These are phyloP conservation scores for Nicotiana otophora DNA, from an alignment of 257 asterid genomes.

Conservation along the genomic window DNA sequence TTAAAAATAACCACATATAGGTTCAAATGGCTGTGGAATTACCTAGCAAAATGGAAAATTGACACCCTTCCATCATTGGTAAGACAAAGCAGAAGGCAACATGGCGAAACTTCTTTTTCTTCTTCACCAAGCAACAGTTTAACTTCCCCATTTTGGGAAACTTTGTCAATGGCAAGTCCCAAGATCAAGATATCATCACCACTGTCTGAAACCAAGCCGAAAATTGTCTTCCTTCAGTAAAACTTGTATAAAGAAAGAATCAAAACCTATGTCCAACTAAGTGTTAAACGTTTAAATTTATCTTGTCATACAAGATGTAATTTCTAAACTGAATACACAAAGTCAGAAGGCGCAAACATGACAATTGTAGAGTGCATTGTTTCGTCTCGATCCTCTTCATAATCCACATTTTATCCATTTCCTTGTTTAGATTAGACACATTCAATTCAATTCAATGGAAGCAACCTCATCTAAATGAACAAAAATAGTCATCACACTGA, in stretches of 20 bases:
- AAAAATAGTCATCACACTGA: background rate
- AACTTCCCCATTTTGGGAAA: slow-evolving; percentile 54
- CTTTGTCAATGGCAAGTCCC: slow-evolving; percentile 69
- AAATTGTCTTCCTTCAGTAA: background rate
- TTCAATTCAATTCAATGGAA: background rate
- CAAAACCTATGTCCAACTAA: background rate
- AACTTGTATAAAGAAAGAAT: background rate
- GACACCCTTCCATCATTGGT: slow-evolving; percentile 85
- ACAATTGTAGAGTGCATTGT: background rate
- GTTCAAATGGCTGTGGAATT: slow-evolving; percentile 14
- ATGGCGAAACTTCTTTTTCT: slow-evolving; percentile 78
- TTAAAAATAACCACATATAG: slow-evolving; percentile 6
- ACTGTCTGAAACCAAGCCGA: slow-evolving; percentile 37
- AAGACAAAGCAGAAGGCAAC: slow-evolving; percentile 65
- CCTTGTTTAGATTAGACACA: background rate
- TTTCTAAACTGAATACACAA: background rate
- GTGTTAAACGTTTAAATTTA: background rate
- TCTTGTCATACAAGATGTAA: background rate
- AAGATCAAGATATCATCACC: slow-evolving; percentile 75
- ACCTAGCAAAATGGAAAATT: slow-evolving; percentile 84
- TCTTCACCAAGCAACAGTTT: slow-evolving; percentile 53
- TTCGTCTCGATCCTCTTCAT: background rate
- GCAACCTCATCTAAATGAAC: background rate
- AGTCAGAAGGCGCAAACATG: background rate
- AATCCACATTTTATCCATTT: background rate